These are phyloP conservation scores for Bryopsis sp. DNA, from an alignment of 139 green algal genomes.

Conservation along the genomic window DNA sequence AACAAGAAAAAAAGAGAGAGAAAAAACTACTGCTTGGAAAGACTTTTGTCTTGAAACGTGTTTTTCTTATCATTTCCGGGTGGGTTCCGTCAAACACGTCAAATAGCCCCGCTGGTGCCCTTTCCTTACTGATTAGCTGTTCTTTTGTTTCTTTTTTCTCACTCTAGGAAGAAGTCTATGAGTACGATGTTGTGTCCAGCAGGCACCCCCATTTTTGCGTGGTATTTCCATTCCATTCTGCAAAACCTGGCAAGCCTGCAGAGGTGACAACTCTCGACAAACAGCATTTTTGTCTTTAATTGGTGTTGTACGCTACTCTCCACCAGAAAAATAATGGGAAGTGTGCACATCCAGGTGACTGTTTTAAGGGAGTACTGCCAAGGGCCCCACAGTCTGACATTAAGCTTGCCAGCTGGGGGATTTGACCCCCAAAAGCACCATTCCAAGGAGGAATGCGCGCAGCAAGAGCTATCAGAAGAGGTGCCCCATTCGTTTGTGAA, in stretches of 20 bases:
- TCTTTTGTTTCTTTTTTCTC: neutral
- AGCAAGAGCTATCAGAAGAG: constrained; percentile 66
- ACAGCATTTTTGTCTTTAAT: too few relatives aligned
- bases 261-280: too few relatives aligned
- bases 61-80: neutral
- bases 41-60: neutral
- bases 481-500: constrained; percentile 25
- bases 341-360: constrained; percentile 64
- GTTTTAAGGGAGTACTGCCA: constrained; percentile 64
- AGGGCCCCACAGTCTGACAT: constrained; percentile 53
- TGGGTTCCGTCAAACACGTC: neutral
- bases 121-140: neutral
- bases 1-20: neutral
- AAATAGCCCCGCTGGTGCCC: neutral
- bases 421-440: constrained; percentile 53
- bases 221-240: constrained; percentile 4
- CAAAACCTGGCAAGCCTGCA: neutral
- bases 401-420: constrained; percentile 57
- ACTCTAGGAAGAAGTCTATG: neutral
- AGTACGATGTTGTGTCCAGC: constrained; percentile 10
- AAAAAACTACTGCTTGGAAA: neutral
- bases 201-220: constrained; percentile 8
- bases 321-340: too few relatives aligned
- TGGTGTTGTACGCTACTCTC: too few relatives aligned
- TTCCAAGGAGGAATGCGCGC: constrained; percentile 36